Evolutionary conservation across 2,329 filamentous ascomycete genomes (phyloP).

Genomic region (Seiridium unicorne): DNA sequence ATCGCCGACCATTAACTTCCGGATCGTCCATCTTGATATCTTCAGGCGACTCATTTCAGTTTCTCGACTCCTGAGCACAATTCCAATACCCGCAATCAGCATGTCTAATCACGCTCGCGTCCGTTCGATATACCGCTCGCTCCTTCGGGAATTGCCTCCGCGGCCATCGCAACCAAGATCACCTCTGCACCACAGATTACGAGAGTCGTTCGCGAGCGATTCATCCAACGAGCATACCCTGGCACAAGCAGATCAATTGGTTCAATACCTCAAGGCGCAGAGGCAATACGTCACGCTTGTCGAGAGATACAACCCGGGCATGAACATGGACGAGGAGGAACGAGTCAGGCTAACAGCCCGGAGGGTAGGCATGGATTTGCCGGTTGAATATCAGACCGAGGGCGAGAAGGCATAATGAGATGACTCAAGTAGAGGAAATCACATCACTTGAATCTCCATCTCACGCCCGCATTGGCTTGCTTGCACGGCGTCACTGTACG

Average conservation of each 20-base stretch:
- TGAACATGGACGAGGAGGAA: slow-evolving; percentile 84
- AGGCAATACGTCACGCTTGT: slow-evolving; percentile 76
- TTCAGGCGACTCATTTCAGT: background rate
- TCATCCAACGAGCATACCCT: slow-evolving; percentile 27
- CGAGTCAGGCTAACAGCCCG: slow-evolving; percentile 78
- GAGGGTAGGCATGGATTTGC: slow-evolving; percentile 88
- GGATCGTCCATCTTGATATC: background rate
- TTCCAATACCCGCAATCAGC: background rate
- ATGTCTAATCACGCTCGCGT: slow-evolving; percentile 47
- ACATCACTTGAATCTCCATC: background rate
- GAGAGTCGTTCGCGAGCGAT: slow-evolving; percentile 53
- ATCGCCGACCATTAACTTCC: background rate
- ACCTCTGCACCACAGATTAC: slow-evolving; percentile 68
- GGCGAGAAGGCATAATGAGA: slow-evolving; percentile 10
- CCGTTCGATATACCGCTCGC: slow-evolving; percentile 80
- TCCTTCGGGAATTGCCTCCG: slow-evolving; percentile 86
- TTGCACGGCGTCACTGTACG: too few species aligned
- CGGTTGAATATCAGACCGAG: slow-evolving; percentile 51
- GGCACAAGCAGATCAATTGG: slow-evolving; percentile 69
- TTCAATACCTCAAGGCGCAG: slow-evolving; percentile 83
- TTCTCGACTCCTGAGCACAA: background rate
- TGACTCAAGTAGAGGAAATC: background rate
- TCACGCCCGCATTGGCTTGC: too few species aligned
- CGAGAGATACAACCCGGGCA: slow-evolving; percentile 91
- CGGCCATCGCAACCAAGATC: slow-evolving; percentile 58